phyloP scores from a whole-genome alignment of 345 rosid species.

The Arabidopsis thaliana region DNA sequence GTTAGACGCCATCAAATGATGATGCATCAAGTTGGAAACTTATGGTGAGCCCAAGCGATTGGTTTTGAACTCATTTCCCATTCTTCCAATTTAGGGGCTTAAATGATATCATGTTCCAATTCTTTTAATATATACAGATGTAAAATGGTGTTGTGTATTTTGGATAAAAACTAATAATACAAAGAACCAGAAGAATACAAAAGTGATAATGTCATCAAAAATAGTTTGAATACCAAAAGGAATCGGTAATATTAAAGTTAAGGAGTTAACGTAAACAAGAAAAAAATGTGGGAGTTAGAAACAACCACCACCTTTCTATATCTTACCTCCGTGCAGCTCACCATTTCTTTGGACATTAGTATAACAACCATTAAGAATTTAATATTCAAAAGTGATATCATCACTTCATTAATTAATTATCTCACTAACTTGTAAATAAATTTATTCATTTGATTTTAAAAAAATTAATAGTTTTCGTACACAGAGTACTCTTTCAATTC shows the following conservation, averaged over 20 bases:
- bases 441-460: too few relatives aligned
- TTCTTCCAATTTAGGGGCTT: not conserved
- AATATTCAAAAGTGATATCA: conserved; percentile 31
- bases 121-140: not conserved
- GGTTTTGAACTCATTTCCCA: conserved; percentile 4
- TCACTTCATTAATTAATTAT: conserved; percentile 32
- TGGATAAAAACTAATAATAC: not conserved
- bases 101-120: not conserved
- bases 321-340: conserved; percentile 19
- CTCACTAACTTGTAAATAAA: conserved; percentile 6
- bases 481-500: not conserved
- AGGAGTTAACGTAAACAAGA: conserved; percentile 11
- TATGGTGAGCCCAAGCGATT: conserved; percentile 31
- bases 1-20: conserved; percentile 40
- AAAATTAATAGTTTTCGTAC: too few relatives aligned
- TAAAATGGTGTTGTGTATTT: not conserved
- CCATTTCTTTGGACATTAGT: conserved; percentile 10
- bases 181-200: not conserved
- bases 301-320: conserved; percentile 26
- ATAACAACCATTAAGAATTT: conserved; percentile 24
- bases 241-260: conserved; percentile 3
- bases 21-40: conserved; percentile 34
- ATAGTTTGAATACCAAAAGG: not conserved
- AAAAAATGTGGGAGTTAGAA: conserved; percentile 16
- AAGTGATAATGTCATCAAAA: conserved; percentile 15